Conservation (phyloP, 352 stramenopile genomes). For the Phytophthora quininea region DNA sequence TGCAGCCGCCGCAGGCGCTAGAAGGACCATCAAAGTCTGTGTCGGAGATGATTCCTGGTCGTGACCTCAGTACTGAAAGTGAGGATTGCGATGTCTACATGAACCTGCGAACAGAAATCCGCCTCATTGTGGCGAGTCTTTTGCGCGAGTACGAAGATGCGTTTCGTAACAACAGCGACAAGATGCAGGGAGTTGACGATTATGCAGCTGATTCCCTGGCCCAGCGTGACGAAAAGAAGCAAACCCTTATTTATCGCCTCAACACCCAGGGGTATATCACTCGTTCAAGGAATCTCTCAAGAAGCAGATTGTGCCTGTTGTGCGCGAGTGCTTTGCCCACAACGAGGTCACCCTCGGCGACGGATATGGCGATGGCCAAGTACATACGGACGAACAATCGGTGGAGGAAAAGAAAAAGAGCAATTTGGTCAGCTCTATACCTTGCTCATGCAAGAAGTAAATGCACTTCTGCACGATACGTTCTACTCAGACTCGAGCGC, state of each 20-base stretch:
- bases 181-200: slow-evolving; percentile 13
- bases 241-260: slow-evolving; percentile 77
- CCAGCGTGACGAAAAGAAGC: slow-evolving; percentile 66
- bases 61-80: slow-evolving; percentile 51
- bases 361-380: slow-evolving; percentile 15
- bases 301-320: slow-evolving; percentile 77
- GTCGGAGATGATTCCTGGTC: slow-evolving; percentile 55
- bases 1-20: slow-evolving; percentile 35
- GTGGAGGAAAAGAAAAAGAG: slow-evolving; percentile 50
- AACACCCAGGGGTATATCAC: slow-evolving; percentile 82
- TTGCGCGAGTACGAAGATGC: slow-evolving; percentile 68
- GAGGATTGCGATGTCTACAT: slow-evolving; percentile 48
- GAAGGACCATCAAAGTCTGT: slow-evolving; percentile 39
- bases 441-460: slow-evolving; percentile 81
- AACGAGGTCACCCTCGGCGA: slow-evolving; percentile 24
- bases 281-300: slow-evolving; percentile 86
- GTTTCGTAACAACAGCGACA: slow-evolving; percentile 24
- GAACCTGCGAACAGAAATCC: slow-evolving; percentile 69
- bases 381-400: slow-evolving; percentile 8
- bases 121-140: slow-evolving; percentile 53
- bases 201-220: slow-evolving; percentile 22
- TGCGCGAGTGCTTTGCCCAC: slow-evolving; percentile 61
- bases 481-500: slow-evolving; percentile 50
- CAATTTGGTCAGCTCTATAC: slow-evolving; percentile 76
- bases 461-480: slow-evolving; percentile 61